phyloP scores from a whole-genome alignment of 2,329 filamentous ascomycete genomes.

The Sporothrix variecibatus region DNA sequence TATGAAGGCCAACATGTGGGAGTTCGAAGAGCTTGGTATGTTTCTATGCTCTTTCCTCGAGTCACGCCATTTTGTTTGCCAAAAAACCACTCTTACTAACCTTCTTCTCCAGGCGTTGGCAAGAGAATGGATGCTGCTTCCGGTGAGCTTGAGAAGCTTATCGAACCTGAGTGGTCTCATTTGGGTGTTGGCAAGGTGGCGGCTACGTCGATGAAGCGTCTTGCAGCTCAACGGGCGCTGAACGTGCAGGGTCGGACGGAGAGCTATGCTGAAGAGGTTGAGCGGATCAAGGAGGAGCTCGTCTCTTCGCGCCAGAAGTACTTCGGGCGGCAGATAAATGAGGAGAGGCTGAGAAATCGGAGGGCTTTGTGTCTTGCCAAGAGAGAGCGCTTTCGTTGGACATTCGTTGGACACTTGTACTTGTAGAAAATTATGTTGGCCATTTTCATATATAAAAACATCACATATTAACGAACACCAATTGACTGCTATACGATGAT shows the following conservation, averaged over 20 bases:
- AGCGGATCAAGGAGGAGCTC: conserved; percentile 51
- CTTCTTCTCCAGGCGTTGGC: conserved; percentile 46
- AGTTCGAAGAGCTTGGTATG: conserved; percentile 73
- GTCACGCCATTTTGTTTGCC: neutral
- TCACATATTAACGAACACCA: neutral
- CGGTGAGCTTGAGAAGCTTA: conserved; percentile 45
- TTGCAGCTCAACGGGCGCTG: neutral
- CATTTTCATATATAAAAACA: neutral
- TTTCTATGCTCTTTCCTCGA: conserved; percentile 23
- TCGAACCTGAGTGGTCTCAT: conserved; percentile 57
- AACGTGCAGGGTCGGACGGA: neutral
- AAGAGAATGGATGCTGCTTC: conserved; percentile 54
- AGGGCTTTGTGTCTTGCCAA: neutral
- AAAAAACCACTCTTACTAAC: neutral
- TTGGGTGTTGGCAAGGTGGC: conserved; percentile 55
- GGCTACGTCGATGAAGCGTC: conserved; percentile 42
- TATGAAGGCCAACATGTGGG: conserved; percentile 98
- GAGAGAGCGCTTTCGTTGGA: neutral
- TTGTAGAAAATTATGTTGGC: conserved; percentile 11
- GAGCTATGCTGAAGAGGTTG: conserved; percentile 41
- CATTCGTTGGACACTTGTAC: conserved; percentile 13
- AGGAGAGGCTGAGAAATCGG: neutral
- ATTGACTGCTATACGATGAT: neutral
- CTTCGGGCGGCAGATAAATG: conserved; percentile 36
- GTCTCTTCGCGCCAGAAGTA: conserved; percentile 30